Evolutionary conservation across 2,329 filamentous ascomycete genomes (phyloP).

Genomic region (Cladosporium oxysporum): DNA sequence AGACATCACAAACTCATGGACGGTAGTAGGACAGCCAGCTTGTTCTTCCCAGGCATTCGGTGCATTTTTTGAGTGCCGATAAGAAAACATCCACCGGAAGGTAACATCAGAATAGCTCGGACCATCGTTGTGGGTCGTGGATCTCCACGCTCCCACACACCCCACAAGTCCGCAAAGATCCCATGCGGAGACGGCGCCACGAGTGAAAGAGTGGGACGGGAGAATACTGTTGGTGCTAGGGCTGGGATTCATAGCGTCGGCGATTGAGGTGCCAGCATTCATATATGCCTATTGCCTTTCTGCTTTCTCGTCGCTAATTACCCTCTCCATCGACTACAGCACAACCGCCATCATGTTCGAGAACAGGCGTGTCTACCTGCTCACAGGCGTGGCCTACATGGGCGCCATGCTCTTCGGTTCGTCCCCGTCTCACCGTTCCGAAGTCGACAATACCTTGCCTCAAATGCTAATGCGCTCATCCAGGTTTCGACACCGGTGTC

Average conservation of each 20-base stretch:
- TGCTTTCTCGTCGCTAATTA: neutral
- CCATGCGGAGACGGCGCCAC: slow-evolving; percentile 9
- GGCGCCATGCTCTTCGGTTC: slow-evolving; percentile 48
- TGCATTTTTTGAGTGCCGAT: neutral
- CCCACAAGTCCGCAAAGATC: slow-evolving; percentile 1
- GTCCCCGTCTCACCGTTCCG: slow-evolving; percentile 13
- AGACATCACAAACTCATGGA: neutral
- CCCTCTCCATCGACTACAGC: neutral
- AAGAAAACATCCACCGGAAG: neutral
- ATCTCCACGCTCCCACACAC: slow-evolving; percentile 15
- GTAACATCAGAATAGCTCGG: neutral
- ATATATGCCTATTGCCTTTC: slow-evolving; percentile 3
- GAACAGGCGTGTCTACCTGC: slow-evolving; percentile 48
- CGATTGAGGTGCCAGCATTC: neutral
- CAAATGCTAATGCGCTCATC: neutral
- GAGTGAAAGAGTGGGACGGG: slow-evolving; percentile 12
- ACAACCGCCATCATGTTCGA: slow-evolving; percentile 36
- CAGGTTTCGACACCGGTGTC: slow-evolving; percentile 60
- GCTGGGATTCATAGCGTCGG: slow-evolving; percentile 5
- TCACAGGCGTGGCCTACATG: slow-evolving; percentile 47
- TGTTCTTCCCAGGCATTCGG: neutral
- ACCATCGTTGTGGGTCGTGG: neutral
- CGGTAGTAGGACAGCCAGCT: neutral
- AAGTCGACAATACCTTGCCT: too few species aligned
- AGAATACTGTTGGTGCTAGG: slow-evolving; percentile 1